These are phyloP conservation scores for Sequoia sempervirens DNA, from an alignment of 75 land plant genomes.

Conservation along the genomic window DNA sequence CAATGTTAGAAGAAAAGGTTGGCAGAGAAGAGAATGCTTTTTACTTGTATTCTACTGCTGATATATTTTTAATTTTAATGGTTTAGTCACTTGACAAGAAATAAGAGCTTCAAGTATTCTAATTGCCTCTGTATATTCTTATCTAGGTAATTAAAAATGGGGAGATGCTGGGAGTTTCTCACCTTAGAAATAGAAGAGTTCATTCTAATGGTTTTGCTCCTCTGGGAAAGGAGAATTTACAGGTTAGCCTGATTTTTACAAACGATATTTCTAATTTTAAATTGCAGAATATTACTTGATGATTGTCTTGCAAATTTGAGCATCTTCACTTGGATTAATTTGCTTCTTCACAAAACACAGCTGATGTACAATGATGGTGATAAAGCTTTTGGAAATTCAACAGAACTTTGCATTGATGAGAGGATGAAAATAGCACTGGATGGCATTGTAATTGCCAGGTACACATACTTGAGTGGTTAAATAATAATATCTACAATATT, in stretches of 20 bases:
- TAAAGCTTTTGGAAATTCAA: conserved; percentile 94
- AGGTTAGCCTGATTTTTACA: conserved; percentile 40
- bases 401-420: conserved; percentile 85
- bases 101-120: background rate
- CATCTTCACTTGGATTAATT: background rate
- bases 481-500: background rate
- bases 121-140: background rate
- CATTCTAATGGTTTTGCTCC: conserved; percentile 78
- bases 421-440: conserved; percentile 85
- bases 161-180: conserved; percentile 99
- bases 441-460: conserved; percentile 93
- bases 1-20: background rate
- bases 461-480: conserved; percentile 9
- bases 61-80: background rate
- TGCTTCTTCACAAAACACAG: conserved; percentile 30
- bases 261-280: background rate
- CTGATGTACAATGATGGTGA: conserved; percentile 99
- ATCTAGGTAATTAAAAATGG: conserved; percentile 94
- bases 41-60: background rate
- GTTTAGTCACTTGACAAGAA: background rate
- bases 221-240: conserved; percentile 81
- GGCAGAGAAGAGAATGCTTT: background rate
- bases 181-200: conserved; percentile 83
- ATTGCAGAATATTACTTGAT: background rate
- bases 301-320: conserved; percentile 6